phyloP scores from a whole-genome alignment of 75 land plant genomes.

The Adiantum capillusveneris region DNA sequence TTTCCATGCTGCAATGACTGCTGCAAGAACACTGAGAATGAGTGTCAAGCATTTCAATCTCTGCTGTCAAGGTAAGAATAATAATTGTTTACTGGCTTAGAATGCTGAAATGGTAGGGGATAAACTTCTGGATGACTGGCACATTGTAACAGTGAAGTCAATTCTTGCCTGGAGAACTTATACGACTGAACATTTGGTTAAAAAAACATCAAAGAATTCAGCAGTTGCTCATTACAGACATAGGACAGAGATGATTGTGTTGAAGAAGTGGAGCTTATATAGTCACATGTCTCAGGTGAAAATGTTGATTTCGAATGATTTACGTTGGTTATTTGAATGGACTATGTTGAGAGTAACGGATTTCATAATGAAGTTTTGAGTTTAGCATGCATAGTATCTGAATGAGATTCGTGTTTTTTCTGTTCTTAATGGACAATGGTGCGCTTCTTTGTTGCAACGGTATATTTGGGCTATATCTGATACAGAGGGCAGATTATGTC shows the following conservation, averaged over 20 bases:
- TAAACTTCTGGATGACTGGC: too few relatives aligned
- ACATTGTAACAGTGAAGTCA: neutral
- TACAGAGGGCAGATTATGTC: neutral
- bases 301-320: too few relatives aligned
- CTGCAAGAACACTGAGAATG: neutral
- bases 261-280: neutral
- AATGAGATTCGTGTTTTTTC: neutral
- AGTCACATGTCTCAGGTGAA: neutral
- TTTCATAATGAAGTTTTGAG: too few relatives aligned
- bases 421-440: too few relatives aligned
- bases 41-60: neutral
- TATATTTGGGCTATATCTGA: neutral
- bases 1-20: neutral
- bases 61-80: neutral
- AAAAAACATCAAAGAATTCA: neutral
- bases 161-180: neutral
- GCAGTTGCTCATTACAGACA: neutral
- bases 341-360: too few relatives aligned
- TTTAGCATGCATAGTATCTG: too few relatives aligned
- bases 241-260: neutral
- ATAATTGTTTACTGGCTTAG: too few relatives aligned
- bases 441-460: too few relatives aligned
- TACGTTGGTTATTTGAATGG: too few relatives aligned
- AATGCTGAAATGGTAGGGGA: too few relatives aligned
- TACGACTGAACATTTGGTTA: neutral